Conservation (phyloP, 495 filamentous ascomycete species). For the Penicillium verhagenii region DNA sequence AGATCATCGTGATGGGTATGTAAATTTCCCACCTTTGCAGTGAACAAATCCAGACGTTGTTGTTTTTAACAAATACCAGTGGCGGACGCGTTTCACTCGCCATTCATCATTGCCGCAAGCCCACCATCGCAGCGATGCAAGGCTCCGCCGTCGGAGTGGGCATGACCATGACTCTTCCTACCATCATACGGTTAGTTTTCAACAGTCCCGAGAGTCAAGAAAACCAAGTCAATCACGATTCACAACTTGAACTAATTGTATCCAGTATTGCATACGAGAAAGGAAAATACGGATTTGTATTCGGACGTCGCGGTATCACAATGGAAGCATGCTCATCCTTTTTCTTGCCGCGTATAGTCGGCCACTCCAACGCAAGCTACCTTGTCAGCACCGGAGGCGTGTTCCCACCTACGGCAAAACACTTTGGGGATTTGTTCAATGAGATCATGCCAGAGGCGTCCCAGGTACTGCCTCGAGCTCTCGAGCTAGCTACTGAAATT, state of each 20-base stretch:
- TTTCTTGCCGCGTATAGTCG: slow-evolving; percentile 62
- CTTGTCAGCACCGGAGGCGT: slow-evolving; percentile 40
- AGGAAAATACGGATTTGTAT: slow-evolving; percentile 64
- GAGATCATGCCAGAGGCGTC: slow-evolving; percentile 50
- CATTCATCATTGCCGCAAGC: slow-evolving; percentile 61
- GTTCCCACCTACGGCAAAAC: slow-evolving; percentile 29
- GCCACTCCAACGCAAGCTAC: slow-evolving; percentile 55
- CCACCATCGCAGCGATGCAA: slow-evolving; percentile 63
- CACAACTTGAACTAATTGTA: too few relatives aligned
- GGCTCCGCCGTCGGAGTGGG: slow-evolving; percentile 66
- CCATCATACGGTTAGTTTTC: slow-evolving; percentile 55
- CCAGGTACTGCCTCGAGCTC: slow-evolving; percentile 52
- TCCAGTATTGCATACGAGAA: slow-evolving; percentile 50
- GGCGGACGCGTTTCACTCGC: slow-evolving; percentile 52
- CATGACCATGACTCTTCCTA: slow-evolving; percentile 66
- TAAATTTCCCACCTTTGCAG: background rate
- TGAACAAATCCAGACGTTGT: background rate
- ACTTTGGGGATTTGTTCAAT: slow-evolving; percentile 53
- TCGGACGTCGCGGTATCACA: slow-evolving; percentile 58
- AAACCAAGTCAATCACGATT: too few relatives aligned
- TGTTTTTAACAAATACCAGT: slow-evolving; percentile 14
- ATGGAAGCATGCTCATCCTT: slow-evolving; percentile 64
- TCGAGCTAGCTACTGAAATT: slow-evolving; percentile 58
- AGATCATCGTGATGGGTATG: slow-evolving; percentile 50
- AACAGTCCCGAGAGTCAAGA: too few relatives aligned